Percentiles rank a stretch among this genome's conserved stretches.
Conservation (phyloP, 164 flowering plant genomes). For the Kalanchoe fedtschenkoi region DNA sequence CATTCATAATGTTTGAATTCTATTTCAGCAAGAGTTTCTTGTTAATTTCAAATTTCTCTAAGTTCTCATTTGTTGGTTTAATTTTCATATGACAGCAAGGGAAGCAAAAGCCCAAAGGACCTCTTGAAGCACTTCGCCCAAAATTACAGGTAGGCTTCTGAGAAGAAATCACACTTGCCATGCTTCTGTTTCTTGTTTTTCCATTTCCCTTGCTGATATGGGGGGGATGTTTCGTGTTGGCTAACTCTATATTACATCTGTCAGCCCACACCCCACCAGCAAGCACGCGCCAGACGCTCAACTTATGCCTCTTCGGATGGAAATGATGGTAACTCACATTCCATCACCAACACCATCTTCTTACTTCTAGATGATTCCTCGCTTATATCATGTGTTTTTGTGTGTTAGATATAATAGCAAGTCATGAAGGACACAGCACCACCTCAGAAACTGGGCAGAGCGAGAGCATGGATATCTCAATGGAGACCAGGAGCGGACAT, state of each 20-base stretch:
- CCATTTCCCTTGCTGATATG: too few relatives aligned
- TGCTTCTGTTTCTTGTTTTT: background rate
- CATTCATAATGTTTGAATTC: background rate
- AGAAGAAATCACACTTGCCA: background rate
- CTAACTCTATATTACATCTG: background rate
- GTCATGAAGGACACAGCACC: background rate
- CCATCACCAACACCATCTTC: background rate
- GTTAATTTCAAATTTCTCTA: too few relatives aligned
- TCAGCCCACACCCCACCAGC: conserved; percentile 6
- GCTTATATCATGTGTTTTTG: background rate
- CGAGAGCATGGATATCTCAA: background rate
- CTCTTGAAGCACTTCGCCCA: conserved; percentile 40
- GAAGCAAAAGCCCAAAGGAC: conserved; percentile 35
- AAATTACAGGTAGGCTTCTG: conserved; percentile 24
- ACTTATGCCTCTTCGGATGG: conserved; percentile 1
- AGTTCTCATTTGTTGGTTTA: background rate
- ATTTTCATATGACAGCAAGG: conserved; percentile 21
- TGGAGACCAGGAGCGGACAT: background rate
- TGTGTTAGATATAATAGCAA: background rate
- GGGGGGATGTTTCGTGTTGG: too few relatives aligned
- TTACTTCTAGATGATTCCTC: background rate
- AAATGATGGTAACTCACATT: background rate
- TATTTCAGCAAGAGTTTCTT: too few relatives aligned
- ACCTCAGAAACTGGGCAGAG: background rate
- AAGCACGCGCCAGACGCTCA: conserved; percentile 1